phyloP scores from a whole-genome alignment of 2,329 filamentous ascomycete species.

The Periconia sp. region DNA sequence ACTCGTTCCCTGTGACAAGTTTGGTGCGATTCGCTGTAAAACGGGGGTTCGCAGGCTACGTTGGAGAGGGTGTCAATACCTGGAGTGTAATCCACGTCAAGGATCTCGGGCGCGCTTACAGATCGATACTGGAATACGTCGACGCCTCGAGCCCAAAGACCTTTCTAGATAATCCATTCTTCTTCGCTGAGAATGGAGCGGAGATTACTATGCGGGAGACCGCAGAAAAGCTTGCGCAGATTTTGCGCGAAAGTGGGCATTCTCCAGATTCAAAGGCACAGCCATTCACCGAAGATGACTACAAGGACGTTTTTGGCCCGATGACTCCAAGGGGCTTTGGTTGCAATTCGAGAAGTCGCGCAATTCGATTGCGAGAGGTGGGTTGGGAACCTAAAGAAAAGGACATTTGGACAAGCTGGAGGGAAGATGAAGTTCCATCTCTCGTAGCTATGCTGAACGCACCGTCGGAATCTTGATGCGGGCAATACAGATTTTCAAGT shows the following conservation, averaged over 20 bases:
- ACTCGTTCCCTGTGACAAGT: conserved; percentile 55
- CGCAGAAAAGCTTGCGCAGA: conserved; percentile 46
- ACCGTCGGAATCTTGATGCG: too few species aligned
- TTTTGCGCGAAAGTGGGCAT: conserved; percentile 46
- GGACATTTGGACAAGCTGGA: conserved; percentile 43
- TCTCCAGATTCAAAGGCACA: conserved; percentile 45
- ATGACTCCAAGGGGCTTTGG: conserved; percentile 47
- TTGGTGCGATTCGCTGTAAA: conserved; percentile 56
- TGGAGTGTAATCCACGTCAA: conserved; percentile 54
- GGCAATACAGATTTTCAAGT: too few species aligned
- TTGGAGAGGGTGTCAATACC: conserved; percentile 51
- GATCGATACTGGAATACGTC: conserved; percentile 52
- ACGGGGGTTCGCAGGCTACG: conserved; percentile 53
- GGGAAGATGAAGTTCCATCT: conserved; percentile 55
- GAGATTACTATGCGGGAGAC: conserved; percentile 53
- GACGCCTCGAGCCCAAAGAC: conserved; percentile 37
- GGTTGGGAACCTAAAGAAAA: conserved; percentile 56
- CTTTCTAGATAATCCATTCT: conserved; percentile 54
- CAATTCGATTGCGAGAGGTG: conserved; percentile 50
- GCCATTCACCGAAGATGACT: conserved; percentile 45
- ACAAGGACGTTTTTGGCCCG: conserved; percentile 48
- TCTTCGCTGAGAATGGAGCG: conserved; percentile 54
- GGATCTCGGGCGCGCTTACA: conserved; percentile 56
- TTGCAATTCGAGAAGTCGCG: conserved; percentile 51
- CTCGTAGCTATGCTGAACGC: too few species aligned